Base-by-base conservation (phyloP, 1,284 basidiomycete species). In the Fomitopsis betulina region DNA sequence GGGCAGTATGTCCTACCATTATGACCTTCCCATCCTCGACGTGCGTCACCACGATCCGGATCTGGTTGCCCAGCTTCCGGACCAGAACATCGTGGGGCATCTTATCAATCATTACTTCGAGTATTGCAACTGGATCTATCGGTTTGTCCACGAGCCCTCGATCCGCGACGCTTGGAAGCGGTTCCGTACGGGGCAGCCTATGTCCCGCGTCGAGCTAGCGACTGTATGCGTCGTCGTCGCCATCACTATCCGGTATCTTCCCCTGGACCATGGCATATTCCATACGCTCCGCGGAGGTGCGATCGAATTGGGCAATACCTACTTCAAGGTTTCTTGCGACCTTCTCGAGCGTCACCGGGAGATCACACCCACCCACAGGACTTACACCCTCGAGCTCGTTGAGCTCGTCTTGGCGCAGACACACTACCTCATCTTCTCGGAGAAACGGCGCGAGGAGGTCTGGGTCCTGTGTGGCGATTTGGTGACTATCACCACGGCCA, bases 111-210 rank as follows among this genome's bases (percentile, higher is more conserved):
- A 84, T 71, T 92, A 92, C 72, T 91, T 91, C 64, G 86, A 89
- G 64, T 89, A 88, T 66, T 91, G 88, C 78, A 91, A 88, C 70
- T 92, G 89, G 90, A 83, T 91, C 56, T 89, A 91, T 70, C 82
- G 87, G 39, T 85, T 89, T 68, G 80, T 92, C 58, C 86, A 90
- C 70, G 79, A 85, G 57, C 58, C 72, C 2, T 73, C 83, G 5
- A 88, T 91, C 66, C 72, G 74, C 17, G 71, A 76, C 15, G 82
- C 84, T 19, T 92, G 89, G 90, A 76, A 79, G 32, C 81, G 83
- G 32, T 91, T 86, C 77, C 90, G 89, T 69, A 77, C 72, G 15
- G 86, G 84, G 56, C 70, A 76, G 43, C 81, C 79, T 55, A 78
- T 85, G 7, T 86, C 91, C 68, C 85, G 87, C 55, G 71, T 89